These are phyloP conservation scores for Exophiala xenobiotica DNA, from an alignment of 2,329 filamentous ascomycete species.

Conservation along the genomic window DNA sequence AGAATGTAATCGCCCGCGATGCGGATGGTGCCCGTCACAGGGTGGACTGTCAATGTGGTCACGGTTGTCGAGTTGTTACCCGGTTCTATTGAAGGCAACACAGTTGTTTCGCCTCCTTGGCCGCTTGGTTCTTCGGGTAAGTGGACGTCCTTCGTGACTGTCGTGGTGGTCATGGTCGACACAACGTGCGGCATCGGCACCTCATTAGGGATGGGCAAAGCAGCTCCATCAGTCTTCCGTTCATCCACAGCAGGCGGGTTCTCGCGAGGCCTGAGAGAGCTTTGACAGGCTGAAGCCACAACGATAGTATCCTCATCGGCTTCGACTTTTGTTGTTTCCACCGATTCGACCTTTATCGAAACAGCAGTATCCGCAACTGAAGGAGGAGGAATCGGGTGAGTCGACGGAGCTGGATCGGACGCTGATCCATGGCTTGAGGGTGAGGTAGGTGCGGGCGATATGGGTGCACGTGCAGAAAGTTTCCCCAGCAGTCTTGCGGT, in stretches of 20 bases:
- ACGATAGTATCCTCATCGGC: conserved; percentile 24
- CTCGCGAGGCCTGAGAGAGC: not conserved
- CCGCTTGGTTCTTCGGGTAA: not conserved
- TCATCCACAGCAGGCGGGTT: not conserved
- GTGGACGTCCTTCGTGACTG: conserved; percentile 21
- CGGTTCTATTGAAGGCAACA: conserved; percentile 30
- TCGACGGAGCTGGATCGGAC: conserved; percentile 1
- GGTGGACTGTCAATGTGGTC: conserved; percentile 23
- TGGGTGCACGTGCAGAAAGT: conserved; percentile 9
- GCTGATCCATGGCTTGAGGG: conserved; percentile 25
- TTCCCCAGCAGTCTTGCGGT: conserved; percentile 17
- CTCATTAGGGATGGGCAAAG: not conserved
- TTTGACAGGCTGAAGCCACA: not conserved
- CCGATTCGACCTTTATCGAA: conserved; percentile 29
- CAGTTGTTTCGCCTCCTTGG: conserved; percentile 6
- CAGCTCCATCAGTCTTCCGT: not conserved
- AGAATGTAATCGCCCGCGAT: conserved; percentile 78
- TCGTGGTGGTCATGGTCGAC: conserved; percentile 28
- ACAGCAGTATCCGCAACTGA: conserved; percentile 10
- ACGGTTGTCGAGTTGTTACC: conserved; percentile 21
- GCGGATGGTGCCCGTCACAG: conserved; percentile 45
- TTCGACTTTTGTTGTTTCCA: conserved; percentile 27
- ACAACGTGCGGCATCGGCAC: conserved; percentile 16
- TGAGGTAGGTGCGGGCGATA: conserved; percentile 27
- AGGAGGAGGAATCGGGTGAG: not conserved